A percentile compares a stretch with the other conserved stretches of the same genome.
phyloP scores from a whole-genome alignment of 1,139 yeast species.

The Zygosaccharomyces pseudobailii region DNA sequence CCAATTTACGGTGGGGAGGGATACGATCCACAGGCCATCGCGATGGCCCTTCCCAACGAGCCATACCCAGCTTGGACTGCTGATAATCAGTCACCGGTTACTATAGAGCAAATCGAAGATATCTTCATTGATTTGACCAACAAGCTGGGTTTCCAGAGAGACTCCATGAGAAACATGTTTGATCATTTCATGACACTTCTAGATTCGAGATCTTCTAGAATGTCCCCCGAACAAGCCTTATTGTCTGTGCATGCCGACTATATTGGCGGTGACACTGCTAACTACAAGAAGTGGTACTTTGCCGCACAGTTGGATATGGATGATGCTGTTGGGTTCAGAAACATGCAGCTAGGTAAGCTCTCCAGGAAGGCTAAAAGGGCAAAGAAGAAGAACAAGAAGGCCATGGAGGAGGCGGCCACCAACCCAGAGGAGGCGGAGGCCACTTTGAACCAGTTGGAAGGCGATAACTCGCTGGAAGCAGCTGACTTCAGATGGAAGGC shows the following conservation, averaged over 20 bases:
- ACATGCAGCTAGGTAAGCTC: slow-evolving; percentile 74
- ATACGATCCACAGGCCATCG: slow-evolving; percentile 64
- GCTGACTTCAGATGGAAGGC: slow-evolving; percentile 83
- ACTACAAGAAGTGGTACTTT: slow-evolving; percentile 93
- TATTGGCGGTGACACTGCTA: slow-evolving; percentile 90
- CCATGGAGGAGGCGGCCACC: slow-evolving; percentile 41
- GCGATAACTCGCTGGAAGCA: slow-evolving; percentile 75
- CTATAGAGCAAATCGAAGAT: slow-evolving; percentile 86
- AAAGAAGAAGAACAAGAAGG: slow-evolving; percentile 58
- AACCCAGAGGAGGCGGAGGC: slow-evolving; percentile 45
- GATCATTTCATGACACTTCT: slow-evolving; percentile 91
- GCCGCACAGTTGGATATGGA: slow-evolving; percentile 88
- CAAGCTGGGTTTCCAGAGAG: slow-evolving; percentile 96
- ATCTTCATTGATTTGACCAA: slow-evolving; percentile 84
- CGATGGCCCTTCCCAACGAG: slow-evolving; percentile 51
- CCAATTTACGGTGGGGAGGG: slow-evolving; percentile 70
- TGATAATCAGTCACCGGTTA: slow-evolving; percentile 79
- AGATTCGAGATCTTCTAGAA: slow-evolving; percentile 93
- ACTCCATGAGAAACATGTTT: slow-evolving; percentile 94
- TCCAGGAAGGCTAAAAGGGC: slow-evolving; percentile 50
- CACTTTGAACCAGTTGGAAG: slow-evolving; percentile 65
- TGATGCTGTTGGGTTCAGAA: slow-evolving; percentile 71
- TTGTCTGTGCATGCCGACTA: slow-evolving; percentile 93
- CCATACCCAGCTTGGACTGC: slow-evolving; percentile 98
- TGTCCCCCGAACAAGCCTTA: slow-evolving; percentile 94